phyloP scores from a whole-genome alignment of 441 rosid genomes.

The Adansonia madagascariensis region DNA sequence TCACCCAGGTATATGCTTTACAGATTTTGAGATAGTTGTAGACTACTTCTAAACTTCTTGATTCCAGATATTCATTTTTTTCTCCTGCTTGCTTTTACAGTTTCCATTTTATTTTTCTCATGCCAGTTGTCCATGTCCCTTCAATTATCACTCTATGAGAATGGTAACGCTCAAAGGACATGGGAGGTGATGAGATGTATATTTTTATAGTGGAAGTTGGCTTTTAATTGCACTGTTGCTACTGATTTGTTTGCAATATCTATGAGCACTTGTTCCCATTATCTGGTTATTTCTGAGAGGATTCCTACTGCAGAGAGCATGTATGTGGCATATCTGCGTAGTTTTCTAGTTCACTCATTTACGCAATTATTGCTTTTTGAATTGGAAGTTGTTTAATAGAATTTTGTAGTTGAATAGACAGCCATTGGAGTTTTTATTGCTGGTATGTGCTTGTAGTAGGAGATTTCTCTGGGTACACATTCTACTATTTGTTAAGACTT shows the following conservation, averaged over 20 bases:
- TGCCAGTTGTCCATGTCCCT: constrained; percentile 55
- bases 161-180: constrained; percentile 47
- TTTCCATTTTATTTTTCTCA: constrained; percentile 35
- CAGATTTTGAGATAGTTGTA: constrained; percentile 18
- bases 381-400: background rate
- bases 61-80: constrained; percentile 26
- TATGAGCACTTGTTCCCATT: constrained; percentile 8
- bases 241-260: constrained; percentile 26
- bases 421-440: constrained; percentile 6
- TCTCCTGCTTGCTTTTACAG: constrained; percentile 37
- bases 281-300: background rate
- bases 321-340: background rate
- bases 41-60: constrained; percentile 29
- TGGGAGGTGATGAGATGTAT: constrained; percentile 52
- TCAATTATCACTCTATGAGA: constrained; percentile 42
- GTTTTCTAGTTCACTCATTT: background rate
- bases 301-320: background rate
- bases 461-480: constrained; percentile 7
- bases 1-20: constrained; percentile 69
- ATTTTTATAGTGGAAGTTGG: constrained; percentile 37
- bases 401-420: constrained; percentile 1
- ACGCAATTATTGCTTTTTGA: background rate
- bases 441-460: background rate
- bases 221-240: constrained; percentile 28
- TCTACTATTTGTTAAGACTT: background rate